Evolutionary conservation across 352 stramenopile species (phyloP), one percentile per base, ranked within the genome.

Genomic region (Blastocystis sp.): DNA sequence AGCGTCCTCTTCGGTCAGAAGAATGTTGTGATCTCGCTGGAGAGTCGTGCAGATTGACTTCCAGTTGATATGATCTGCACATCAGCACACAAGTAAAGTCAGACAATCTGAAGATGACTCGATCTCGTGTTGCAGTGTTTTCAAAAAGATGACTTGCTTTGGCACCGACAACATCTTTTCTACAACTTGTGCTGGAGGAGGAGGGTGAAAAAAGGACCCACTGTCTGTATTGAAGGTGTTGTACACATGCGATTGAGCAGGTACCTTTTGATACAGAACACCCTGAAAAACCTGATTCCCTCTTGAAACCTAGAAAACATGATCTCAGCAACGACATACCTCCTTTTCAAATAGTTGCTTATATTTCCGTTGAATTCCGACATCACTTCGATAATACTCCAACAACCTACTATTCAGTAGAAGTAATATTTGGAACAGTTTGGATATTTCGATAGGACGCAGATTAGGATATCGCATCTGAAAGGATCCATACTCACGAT

Each of bases 331-430:
- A n/a, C 50, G 3, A 45, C 29, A 7, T 26, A 84, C 73, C 56
- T 84, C 73, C 26, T 84, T 84, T 26, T 84, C 73, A 45, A 53
- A 84, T 37, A 84, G 37, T 15, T 84, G 73, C 50, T 84, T 84
- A 43, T 84, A 84, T 84, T 84, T 84, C 20, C 56, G 26, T 37
- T 84, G 73, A 41, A 64, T 84, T 53, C 41, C 73, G 18, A 34
- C 7, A 41, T 84, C 73, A 43, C 68, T 64, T 11, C 73, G 73
- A 84, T 68, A 84, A 23, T 55, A 84, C n/a, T 84, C 73, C 18
- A 84, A 84, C 73, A 84, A 69, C 5, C 73, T 84, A 69, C 50
- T 11, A 20, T 3, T 84, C 7, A 84, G 0, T 54, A 54, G 3
- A 50, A 13, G 43, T 18, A 50, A 26, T 23, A 20, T 47, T 34